Percentiles rank a stretch among this genome's conserved stretches.
These are phyloP conservation scores for Ophiostoma tasmaniense DNA, from an alignment of 2,329 filamentous ascomycete species.

Conservation along the genomic window DNA sequence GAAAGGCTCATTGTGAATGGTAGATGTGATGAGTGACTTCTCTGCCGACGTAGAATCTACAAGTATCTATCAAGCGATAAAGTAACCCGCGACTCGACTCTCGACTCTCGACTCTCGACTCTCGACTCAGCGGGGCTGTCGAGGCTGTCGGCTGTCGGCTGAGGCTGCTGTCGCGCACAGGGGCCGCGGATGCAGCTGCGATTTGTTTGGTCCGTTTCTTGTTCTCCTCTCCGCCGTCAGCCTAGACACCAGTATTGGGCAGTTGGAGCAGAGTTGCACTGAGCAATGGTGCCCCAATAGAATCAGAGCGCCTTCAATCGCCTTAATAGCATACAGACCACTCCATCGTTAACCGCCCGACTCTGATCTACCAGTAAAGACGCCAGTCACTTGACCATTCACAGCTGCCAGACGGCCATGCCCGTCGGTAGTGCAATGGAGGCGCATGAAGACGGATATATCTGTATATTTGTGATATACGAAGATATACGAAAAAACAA, in stretches of 20 bases:
- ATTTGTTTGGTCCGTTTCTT: not conserved
- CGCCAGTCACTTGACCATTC: not conserved
- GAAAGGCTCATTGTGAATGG: conserved; percentile 32
- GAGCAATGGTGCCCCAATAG: not conserved
- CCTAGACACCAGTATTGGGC: no score
- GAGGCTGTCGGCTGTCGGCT: no score
- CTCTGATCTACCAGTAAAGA: not conserved
- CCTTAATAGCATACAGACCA: no score
- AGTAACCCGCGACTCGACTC: no score
- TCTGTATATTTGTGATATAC: not conserved
- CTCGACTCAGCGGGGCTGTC: not conserved
- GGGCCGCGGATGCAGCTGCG: not conserved
- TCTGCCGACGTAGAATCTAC: no score
- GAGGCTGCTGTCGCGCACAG: not conserved
- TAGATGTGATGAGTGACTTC: no score
- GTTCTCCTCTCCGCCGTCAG: not conserved
- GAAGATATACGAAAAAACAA: not conserved
- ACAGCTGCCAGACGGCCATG: not conserved
- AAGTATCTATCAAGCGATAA: no score
- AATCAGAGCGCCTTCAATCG: not conserved
- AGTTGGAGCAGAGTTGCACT: not conserved
- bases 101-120: no score
- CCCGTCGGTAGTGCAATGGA: no score
- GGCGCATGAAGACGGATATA: no score
- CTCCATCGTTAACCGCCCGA: not conserved